Evolutionary conservation across 1,284 basidiomycete genomes (phyloP), one percentile per base, ranked within the genome.

Genomic region (Malassezia brasiliensis): DNA sequence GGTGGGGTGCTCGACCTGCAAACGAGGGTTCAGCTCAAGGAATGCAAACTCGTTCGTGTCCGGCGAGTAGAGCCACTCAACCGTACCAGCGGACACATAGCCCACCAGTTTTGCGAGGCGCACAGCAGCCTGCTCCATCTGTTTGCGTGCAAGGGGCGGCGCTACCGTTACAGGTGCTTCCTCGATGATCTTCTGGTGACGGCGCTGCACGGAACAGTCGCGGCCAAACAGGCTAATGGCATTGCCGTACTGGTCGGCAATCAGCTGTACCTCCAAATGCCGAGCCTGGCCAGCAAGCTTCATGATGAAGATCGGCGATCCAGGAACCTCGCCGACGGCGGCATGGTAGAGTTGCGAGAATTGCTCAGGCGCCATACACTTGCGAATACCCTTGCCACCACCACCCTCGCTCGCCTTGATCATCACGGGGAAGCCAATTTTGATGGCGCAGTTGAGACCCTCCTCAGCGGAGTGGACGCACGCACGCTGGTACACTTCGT

Each of bases 101-200:
- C 94, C 94, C 57, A 99, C 94, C 36, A 98, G 84, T 78, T 96
- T 98, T 42, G 93, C 90, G 22, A 98, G 81, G 70, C 94, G 85
- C 42, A 99, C 94, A 35, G 94, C 94, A 12, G 94, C 90, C 68
- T 90, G 89, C 76, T 98, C 94, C 94, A 98, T 98, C 77, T 90
- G 80, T 83, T 91, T 42, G 85, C 85, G 47, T 83, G 85, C 69
- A 83, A 85, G 17, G 42, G 69, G 65, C 35, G 66, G 63, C 38
- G 94, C 94, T 64, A 98, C 96, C 19, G 93, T 96, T 48, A 99
- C 93, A 25, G 94, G 94, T 9, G 94, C 94, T 77, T 99, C 94
- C 78, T 99, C 94, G 59, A 99, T 99, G 67, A 99, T 99, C 81
- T 99, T 99, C 77, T 99, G 94, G 78, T 99, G 94, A 63, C 94